A percentile compares a stretch with the other conserved stretches of the same genome.
Conservation (phyloP, 2,329 filamentous ascomycete genomes). For the Fonsecaea pugnacius region DNA sequence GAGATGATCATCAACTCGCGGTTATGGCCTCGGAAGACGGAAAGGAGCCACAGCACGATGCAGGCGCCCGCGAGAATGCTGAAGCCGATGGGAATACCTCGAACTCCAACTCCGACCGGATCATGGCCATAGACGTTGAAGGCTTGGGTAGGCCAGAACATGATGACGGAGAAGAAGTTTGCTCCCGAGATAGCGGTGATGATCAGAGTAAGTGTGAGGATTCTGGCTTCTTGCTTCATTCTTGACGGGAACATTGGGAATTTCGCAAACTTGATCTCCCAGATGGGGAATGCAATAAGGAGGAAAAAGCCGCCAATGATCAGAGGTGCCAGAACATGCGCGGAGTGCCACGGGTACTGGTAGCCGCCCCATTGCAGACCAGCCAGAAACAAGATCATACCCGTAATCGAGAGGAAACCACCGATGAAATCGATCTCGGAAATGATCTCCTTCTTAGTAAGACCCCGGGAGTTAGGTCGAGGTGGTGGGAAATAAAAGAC, state of each 20-base stretch:
- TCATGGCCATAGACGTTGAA: conserved; percentile 71
- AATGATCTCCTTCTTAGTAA: conserved; percentile 45
- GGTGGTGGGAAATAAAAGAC: conserved; percentile 54
- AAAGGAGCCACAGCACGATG: conserved; percentile 62
- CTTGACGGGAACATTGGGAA: conserved; percentile 53
- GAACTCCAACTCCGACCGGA: conserved; percentile 66
- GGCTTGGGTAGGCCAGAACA: conserved; percentile 67
- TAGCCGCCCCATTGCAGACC: conserved; percentile 57
- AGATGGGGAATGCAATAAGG: conserved; percentile 49
- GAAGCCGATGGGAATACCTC: conserved; percentile 68
- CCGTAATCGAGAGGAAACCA: conserved; percentile 53
- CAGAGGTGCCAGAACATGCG: conserved; percentile 53
- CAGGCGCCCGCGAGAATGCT: conserved; percentile 66
- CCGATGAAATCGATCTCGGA: conserved; percentile 57
- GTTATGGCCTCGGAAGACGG: conserved; percentile 62
- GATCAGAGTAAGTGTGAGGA: conserved; percentile 58
- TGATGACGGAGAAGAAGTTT: conserved; percentile 61
- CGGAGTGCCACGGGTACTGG: conserved; percentile 51
- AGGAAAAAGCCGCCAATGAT: conserved; percentile 51
- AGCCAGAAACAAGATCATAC: conserved; percentile 54
- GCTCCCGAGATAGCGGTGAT: conserved; percentile 65
- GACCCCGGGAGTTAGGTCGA: conserved; percentile 43
- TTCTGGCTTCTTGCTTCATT: conserved; percentile 54
- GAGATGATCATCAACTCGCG: conserved; percentile 64
- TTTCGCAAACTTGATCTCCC: conserved; percentile 53